phyloP scores from a whole-genome alignment of 495 filamentous ascomycete genomes.

The Trichodelitschia bisporula region DNA sequence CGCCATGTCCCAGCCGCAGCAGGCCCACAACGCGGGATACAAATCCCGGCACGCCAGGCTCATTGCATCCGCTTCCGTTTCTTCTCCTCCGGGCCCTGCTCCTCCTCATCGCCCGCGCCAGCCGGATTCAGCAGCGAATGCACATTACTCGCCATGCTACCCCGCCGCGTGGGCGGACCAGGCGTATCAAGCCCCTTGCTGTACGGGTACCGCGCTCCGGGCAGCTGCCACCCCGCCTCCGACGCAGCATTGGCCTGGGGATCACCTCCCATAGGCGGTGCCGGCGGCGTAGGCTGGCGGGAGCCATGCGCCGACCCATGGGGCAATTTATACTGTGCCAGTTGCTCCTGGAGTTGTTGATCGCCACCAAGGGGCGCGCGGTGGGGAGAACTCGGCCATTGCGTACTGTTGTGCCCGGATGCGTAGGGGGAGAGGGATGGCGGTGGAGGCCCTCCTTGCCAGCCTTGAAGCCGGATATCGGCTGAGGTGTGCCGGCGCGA shows the following conservation, averaged over 20 bases:
- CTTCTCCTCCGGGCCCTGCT: conserved; percentile 28
- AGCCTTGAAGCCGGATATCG: conserved; percentile 77
- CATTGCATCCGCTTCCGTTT: conserved; percentile 16
- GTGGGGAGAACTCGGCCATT: conserved; percentile 74
- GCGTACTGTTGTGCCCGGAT: conserved; percentile 43
- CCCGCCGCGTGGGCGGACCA: conserved; percentile 36
- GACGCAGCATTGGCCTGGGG: conserved; percentile 19
- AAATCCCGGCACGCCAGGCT: too few species aligned
- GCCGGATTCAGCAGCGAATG: conserved; percentile 65
- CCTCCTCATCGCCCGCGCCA: conserved; percentile 52
- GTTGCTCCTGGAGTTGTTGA: conserved; percentile 56
- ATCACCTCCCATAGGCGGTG: conserved; percentile 10
- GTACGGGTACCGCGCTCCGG: conserved; percentile 21
- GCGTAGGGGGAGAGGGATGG: conserved; percentile 37
- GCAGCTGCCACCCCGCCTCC: conserved; percentile 35
- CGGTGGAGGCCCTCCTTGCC: conserved; percentile 29
- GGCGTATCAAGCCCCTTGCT: neutral
- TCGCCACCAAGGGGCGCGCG: conserved; percentile 38
- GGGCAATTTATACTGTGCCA: conserved; percentile 56
- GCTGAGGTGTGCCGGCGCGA: conserved; percentile 81
- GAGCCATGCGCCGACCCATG: conserved; percentile 33
- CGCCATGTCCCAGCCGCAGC: too few species aligned
- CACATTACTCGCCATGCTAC: conserved; percentile 54
- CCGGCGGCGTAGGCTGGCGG: conserved; percentile 26
- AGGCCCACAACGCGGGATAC: too few species aligned